Evolutionary conservation across 805 yeast genomes (phyloP), one percentile per base, ranked within the genome.

Genomic region (Yarrowia porcina): DNA sequence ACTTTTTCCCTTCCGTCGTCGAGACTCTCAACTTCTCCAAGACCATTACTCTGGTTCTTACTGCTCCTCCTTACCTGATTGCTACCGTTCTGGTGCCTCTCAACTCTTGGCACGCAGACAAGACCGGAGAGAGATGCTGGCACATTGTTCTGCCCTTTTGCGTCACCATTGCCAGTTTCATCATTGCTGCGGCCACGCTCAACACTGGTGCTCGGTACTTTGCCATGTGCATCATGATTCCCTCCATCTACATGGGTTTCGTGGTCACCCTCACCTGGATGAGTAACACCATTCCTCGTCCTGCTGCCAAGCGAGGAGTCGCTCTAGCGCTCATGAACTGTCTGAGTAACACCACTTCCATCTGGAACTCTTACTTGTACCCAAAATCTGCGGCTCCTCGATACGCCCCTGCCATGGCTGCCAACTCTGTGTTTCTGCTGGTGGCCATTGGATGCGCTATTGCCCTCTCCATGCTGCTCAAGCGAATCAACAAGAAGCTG

Each of bases 1-100:
- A 83, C 69, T 83, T 82, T 70, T 84, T 83, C 76, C 88, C 88
- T 27, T 77, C 86, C 0, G 83, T 85, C 27, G 87, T 85, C 17
- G 69, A 76, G 64, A 82, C 87, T 13, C 75, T 85, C 65, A 79
- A 82, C 45, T 85, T 82, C 67, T 71, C 72, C 68, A 74, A 77
- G 52, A 76, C 82, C 38, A 75, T 80, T 49, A 82, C 87, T 3
- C 76, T 83, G 54, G 80, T 82, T 66, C 75, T 84, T 63, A 82
- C 87, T 9, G 86, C 82, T 21, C 87, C 87, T 23, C 86, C 86
- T 11, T 84, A 82, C 69, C 69, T 80, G 49, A 67, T 82, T 60
- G 83, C 85, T 0, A 84, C 81, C 3, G 71, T 80, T 13, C 72
- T 77, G 10, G 82, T 86, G 0, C 82, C 77, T 67, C 56, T 80